phyloP scores from a whole-genome alignment of 495 filamentous ascomycete species.

The Barbatosphaeria neglecta region DNA sequence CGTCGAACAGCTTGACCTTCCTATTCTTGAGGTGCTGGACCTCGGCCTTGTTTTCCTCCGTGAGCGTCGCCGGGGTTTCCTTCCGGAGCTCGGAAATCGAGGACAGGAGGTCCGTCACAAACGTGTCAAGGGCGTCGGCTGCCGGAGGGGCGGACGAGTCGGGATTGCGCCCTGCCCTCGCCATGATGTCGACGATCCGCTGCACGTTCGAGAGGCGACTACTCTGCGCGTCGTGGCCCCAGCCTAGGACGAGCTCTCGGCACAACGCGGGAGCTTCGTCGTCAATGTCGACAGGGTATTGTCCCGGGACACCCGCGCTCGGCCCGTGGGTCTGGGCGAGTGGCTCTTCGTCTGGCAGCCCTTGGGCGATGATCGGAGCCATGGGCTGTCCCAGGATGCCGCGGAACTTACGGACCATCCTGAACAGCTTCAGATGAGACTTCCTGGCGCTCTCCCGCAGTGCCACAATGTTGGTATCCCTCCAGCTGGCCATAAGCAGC shows the following conservation, averaged over 20 bases:
- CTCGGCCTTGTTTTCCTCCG: slow-evolving; percentile 66
- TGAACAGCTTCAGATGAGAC: slow-evolving; percentile 87
- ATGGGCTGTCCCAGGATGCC: slow-evolving; percentile 61
- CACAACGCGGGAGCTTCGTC: slow-evolving; percentile 24
- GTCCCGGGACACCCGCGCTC: neutral
- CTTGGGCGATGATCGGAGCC: slow-evolving; percentile 48
- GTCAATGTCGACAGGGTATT: neutral
- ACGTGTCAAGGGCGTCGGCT: slow-evolving; percentile 51
- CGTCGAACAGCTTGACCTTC: slow-evolving; percentile 84
- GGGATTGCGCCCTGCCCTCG: slow-evolving; percentile 36
- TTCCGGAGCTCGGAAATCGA: slow-evolving; percentile 62
- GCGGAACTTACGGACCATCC: slow-evolving; percentile 80
- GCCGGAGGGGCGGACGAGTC: slow-evolving; percentile 41
- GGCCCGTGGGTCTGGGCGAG: no score
- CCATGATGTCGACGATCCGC: slow-evolving; percentile 43
- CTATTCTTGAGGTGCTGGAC: slow-evolving; percentile 79
- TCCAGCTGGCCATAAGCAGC: slow-evolving; percentile 83
- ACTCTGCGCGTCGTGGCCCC: slow-evolving; percentile 44
- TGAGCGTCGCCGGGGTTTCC: slow-evolving; percentile 64
- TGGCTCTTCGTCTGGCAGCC: slow-evolving; percentile 47
- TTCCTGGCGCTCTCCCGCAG: slow-evolving; percentile 76
- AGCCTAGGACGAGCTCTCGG: slow-evolving; percentile 36
- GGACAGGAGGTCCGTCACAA: slow-evolving; percentile 52
- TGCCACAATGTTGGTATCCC: slow-evolving; percentile 86
- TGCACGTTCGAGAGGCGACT: slow-evolving; percentile 57